A percentile compares a stretch with the other conserved stretches of the same genome.
Evolutionary conservation across 495 filamentous ascomycete genomes (phyloP).

Genomic region (Penicillium macrosclerotiorum): DNA sequence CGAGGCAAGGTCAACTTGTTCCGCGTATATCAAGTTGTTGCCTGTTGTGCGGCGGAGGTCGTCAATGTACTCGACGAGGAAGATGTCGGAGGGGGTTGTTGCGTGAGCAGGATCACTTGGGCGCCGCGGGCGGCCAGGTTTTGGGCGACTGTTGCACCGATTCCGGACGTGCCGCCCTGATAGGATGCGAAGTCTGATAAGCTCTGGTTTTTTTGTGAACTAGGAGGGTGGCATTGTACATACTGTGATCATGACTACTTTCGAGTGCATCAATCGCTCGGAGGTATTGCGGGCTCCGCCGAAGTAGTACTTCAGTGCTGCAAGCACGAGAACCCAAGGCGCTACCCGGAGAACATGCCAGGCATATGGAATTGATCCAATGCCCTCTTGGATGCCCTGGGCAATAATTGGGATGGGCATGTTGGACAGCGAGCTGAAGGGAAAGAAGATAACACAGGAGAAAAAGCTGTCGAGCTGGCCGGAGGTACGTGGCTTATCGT

Average conservation of each 20-base stretch:
- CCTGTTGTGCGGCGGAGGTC: conserved; percentile 76
- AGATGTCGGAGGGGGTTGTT: conserved; percentile 76
- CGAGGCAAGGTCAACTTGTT: conserved; percentile 86
- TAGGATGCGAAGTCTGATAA: conserved; percentile 10
- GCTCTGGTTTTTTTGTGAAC: neutral
- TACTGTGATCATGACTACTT: conserved; percentile 90
- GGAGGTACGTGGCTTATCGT: conserved; percentile 14
- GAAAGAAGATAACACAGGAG: conserved; percentile 9
- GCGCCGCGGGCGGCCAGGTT: conserved; percentile 80
- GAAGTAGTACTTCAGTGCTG: conserved; percentile 73
- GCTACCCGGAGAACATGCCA: conserved; percentile 57
- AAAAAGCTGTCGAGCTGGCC: conserved; percentile 14
- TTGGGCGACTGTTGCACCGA: conserved; percentile 73
- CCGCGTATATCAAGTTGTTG: conserved; percentile 91
- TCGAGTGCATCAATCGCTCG: conserved; percentile 86
- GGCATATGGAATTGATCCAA: conserved; percentile 62
- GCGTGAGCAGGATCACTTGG: conserved; percentile 87
- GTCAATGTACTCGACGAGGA: conserved; percentile 87
- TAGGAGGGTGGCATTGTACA: conserved; percentile 1
- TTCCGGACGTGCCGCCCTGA: conserved; percentile 91
- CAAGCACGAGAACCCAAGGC: conserved; percentile 58
- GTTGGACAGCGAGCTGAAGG: conserved; percentile 2
- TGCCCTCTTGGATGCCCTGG: conserved; percentile 60
- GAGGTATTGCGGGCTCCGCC: conserved; percentile 70
- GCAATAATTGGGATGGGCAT: conserved; percentile 83